Percentiles rank a stretch among this genome's conserved stretches.
Conservation (phyloP, 129 eudicot species). For the Gnaphalium uliginosum region DNA sequence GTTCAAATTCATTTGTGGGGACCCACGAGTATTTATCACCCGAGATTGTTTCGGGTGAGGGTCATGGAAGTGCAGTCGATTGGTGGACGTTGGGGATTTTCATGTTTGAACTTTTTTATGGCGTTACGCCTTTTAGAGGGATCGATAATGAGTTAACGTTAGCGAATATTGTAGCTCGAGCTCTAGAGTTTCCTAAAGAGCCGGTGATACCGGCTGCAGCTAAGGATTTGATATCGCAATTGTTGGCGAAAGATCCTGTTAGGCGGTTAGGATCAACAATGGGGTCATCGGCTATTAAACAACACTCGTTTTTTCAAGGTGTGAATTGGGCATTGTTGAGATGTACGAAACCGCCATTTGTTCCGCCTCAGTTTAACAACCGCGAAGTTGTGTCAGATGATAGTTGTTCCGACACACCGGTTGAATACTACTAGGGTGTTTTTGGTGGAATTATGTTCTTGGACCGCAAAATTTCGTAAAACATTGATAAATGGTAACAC, state of each 20-base stretch:
- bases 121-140: conserved; percentile 89
- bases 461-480: background rate
- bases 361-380: conserved; percentile 55
- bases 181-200: conserved; percentile 92
- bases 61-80: conserved; percentile 95
- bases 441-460: too few relatives aligned
- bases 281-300: conserved; percentile 89
- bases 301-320: conserved; percentile 78
- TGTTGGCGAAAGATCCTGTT: conserved; percentile 79
- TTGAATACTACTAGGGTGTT: conserved; percentile 63
- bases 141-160: conserved; percentile 84
- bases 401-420: conserved; percentile 61
- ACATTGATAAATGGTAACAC: too few relatives aligned
- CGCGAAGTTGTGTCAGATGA: conserved; percentile 61
- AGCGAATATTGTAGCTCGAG: conserved; percentile 93
- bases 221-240: conserved; percentile 74
- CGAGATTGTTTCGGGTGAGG: conserved; percentile 95
- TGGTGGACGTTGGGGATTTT: conserved; percentile 98
- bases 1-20: conserved; percentile 96
- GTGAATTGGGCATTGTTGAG: conserved; percentile 93
- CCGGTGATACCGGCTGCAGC: conserved; percentile 69
- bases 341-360: conserved; percentile 76
- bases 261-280: conserved; percentile 75
- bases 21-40: conserved; percentile 96
- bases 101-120: conserved; percentile 79